Percentiles rank a stretch among this genome's conserved stretches.
phyloP scores from a whole-genome alignment of 352 stramenopile species.

The Pelagophyceae sp. region DNA sequence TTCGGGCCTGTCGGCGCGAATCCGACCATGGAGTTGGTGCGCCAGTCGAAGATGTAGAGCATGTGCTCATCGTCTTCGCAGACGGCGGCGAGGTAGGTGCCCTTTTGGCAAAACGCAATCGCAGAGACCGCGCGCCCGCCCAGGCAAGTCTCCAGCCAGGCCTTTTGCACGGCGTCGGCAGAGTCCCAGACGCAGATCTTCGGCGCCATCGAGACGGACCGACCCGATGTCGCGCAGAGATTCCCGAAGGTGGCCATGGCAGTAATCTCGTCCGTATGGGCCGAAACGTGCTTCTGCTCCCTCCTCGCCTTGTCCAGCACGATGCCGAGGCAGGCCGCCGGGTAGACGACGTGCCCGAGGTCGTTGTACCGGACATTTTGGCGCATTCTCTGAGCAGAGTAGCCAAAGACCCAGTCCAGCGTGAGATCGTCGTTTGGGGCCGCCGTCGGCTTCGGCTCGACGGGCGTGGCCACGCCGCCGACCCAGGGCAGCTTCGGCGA shows the following conservation, averaged over 20 bases:
- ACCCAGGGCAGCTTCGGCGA: no score
- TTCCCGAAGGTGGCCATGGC: conserved; percentile 54
- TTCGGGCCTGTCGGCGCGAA: conserved; percentile 27
- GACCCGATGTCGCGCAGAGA: conserved; percentile 53
- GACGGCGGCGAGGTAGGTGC: conserved; percentile 54
- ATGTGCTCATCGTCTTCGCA: conserved; percentile 70
- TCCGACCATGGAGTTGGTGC: conserved; percentile 23
- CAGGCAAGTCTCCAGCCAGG: conserved; percentile 19
- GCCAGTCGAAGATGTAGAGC: conserved; percentile 38
- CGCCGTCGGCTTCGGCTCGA: no score
- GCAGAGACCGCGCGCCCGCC: conserved; percentile 58
- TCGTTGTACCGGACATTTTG: conserved; percentile 68
- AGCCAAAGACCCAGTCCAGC: conserved; percentile 82
- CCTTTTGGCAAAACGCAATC: conserved; percentile 52
- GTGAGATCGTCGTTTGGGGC: conserved; percentile 47
- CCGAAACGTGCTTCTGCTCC: conserved; percentile 56
- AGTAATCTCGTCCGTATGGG: conserved; percentile 66
- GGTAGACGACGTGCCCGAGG: conserved; percentile 66
- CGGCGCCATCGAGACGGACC: conserved; percentile 48
- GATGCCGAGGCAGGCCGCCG: conserved; percentile 63
- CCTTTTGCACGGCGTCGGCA: conserved; percentile 35
- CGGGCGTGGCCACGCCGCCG: no score
- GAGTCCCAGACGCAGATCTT: conserved; percentile 58
- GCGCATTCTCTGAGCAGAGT: conserved; percentile 56
- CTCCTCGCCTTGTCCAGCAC: conserved; percentile 58